Percentiles rank a stretch among this genome's conserved stretches.
Evolutionary conservation across 805 yeast species (phyloP).

Genomic region (Pichia pseudocactophila): DNA sequence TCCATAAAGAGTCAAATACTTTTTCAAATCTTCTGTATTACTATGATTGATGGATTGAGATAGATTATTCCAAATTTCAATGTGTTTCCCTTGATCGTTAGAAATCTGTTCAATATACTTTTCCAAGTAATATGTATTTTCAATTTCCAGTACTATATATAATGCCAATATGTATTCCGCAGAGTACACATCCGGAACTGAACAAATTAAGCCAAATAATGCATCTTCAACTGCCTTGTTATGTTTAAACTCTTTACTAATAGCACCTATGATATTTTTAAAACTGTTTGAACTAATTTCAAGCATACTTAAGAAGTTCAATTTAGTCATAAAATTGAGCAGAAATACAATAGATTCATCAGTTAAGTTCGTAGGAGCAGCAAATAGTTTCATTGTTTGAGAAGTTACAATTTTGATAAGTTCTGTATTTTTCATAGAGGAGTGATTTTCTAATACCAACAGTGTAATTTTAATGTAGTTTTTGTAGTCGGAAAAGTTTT

Average conservation of each 20-base stretch:
- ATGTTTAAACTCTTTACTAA: conserved; percentile 5
- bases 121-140: conserved; percentile 2
- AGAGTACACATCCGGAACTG: conserved; percentile 6
- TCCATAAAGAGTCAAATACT: conserved; percentile 3
- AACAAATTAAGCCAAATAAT: conserved; percentile 15
- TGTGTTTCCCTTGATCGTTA: not conserved
- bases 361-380: not conserved
- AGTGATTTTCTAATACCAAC: not conserved
- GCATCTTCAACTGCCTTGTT: conserved; percentile 5
- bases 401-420: no score
- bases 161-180: conserved; percentile 17
- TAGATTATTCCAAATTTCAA: conserved; percentile 5
- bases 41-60: conserved; percentile 3
- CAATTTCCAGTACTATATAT: conserved; percentile 14
- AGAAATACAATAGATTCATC: not conserved
- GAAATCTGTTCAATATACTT: not conserved
- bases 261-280: conserved; percentile 9
- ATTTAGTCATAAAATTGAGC: conserved; percentile 2
- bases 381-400: not conserved
- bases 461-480: not conserved
- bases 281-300: not conserved
- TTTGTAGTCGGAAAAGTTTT: not conserved
- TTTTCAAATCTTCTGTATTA: not conserved
- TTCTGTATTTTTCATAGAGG: no score
- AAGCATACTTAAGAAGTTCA: not conserved